These are phyloP conservation scores for Erysimum cheiri DNA, from an alignment of 441 rosid genomes.

Conservation along the genomic window DNA sequence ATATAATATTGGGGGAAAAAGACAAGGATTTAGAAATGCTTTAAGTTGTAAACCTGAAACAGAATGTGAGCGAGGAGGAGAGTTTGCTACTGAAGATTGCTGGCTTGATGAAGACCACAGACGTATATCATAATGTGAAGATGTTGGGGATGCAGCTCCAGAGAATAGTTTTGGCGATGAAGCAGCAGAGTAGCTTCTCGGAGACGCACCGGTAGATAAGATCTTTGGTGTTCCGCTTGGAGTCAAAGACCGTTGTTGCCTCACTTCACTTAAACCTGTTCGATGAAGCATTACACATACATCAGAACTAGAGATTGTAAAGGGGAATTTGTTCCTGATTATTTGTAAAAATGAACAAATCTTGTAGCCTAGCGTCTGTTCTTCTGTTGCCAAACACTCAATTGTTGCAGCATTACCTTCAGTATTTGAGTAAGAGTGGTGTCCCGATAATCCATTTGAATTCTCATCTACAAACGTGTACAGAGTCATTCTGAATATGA, in stretches of 20 bases:
- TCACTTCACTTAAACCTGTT: slow-evolving; percentile 55
- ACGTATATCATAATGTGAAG: slow-evolving; percentile 58
- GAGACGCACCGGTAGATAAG: slow-evolving; percentile 70
- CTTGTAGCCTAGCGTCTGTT: not conserved
- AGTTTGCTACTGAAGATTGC: slow-evolving; percentile 83
- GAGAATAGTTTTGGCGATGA: slow-evolving; percentile 71
- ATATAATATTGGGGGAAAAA: not conserved
- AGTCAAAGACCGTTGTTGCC: slow-evolving; percentile 54
- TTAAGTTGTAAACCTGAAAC: slow-evolving; percentile 57
- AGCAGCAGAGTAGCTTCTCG: slow-evolving; percentile 70
- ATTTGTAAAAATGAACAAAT: not conserved
- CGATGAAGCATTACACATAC: not conserved
- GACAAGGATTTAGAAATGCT: not conserved
- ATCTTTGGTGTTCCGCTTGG: slow-evolving; percentile 80
- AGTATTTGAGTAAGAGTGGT: slow-evolving; percentile 48
- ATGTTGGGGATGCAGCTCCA: slow-evolving; percentile 72
- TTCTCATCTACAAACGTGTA: slow-evolving; percentile 52
- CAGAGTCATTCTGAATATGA: slow-evolving; percentile 18
- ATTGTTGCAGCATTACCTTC: slow-evolving; percentile 52
- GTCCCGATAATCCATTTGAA: slow-evolving; percentile 49
- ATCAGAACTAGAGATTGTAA: not conserved
- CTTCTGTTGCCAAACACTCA: not conserved
- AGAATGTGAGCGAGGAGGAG: slow-evolving; percentile 76
- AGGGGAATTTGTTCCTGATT: not conserved
- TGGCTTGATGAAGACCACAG: slow-evolving; percentile 85